These are phyloP conservation scores for Leavenworthia alabamica DNA, from an alignment of 345 rosid species.

Conservation along the genomic window DNA sequence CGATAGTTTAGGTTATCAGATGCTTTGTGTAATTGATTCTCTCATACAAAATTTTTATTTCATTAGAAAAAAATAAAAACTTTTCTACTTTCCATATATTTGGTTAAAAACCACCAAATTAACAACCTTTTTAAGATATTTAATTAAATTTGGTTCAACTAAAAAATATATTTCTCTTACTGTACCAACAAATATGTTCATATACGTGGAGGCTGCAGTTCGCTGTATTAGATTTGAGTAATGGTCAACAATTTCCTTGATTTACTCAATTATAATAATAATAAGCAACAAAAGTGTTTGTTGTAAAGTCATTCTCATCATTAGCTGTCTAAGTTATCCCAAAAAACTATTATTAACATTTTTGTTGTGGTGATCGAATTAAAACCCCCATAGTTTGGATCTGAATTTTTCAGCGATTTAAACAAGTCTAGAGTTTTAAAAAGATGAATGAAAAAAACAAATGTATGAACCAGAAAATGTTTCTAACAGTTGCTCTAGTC, in stretches of 20 bases:
- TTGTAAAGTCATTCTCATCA: conserved; percentile 24
- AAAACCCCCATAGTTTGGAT: background rate
- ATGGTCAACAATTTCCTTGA: too few relatives aligned
- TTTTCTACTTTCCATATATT: conserved; percentile 24
- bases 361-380: background rate
- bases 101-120: conserved; percentile 26
- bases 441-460: background rate
- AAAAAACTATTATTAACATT: conserved; percentile 6
- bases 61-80: background rate
- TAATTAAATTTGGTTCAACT: conserved; percentile 20
- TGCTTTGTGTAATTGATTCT: conserved; percentile 30
- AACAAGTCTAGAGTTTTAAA: background rate
- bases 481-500: background rate
- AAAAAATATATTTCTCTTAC: background rate
- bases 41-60: background rate
- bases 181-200: background rate
- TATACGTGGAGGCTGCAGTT: background rate
- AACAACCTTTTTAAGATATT: conserved; percentile 18
- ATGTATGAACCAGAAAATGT: background rate
- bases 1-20: conserved; percentile 31
- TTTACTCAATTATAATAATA: background rate
- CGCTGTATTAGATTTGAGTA: background rate
- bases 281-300: background rate
- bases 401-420: background rate
- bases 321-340: conserved; percentile 7